phyloP scores from a whole-genome alignment of 140 eudicot species.

The Oenanthe javanica region DNA sequence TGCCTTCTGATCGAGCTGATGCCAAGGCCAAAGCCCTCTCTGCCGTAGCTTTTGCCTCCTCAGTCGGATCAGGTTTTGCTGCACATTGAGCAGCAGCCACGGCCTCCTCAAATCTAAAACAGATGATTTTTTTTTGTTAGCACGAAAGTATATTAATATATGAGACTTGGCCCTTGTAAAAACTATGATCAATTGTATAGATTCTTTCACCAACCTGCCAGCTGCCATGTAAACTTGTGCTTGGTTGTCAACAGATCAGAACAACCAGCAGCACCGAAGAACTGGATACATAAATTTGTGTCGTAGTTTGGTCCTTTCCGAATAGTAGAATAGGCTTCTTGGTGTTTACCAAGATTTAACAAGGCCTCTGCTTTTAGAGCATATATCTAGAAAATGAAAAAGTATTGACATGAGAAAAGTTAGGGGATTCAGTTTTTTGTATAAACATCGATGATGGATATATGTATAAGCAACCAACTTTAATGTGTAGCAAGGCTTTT shows the following conservation, averaged over 20 bases:
- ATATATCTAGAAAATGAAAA: constrained; percentile 34
- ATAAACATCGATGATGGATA: not conserved
- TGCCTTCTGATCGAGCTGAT: constrained; percentile 57
- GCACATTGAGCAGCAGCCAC: constrained; percentile 48
- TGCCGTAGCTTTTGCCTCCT: constrained; percentile 24
- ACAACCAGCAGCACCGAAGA: constrained; percentile 42
- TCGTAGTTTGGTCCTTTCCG: constrained; percentile 41
- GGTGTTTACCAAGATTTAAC: constrained; percentile 55
- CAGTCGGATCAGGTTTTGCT: constrained; percentile 36
- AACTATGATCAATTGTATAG: not conserved
- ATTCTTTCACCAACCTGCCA: constrained; percentile 54
- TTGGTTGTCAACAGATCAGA: constrained; percentile 30
- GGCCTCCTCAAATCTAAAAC: constrained; percentile 83
- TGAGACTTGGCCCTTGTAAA: not conserved
- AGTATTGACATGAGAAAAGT: not conserved
- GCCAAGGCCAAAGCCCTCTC: constrained; percentile 46
- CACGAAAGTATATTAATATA: not conserved
- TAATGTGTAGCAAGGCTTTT: not conserved
- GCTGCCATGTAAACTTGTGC: constrained; percentile 53
- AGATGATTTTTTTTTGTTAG: not conserved
- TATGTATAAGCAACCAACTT: not conserved
- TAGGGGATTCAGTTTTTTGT: not conserved
- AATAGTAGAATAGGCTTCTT: constrained; percentile 50
- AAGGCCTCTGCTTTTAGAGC: constrained; percentile 77
- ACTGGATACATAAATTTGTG: constrained; percentile 24